Evolutionary conservation across 2,329 filamentous ascomycete genomes (phyloP).

Genomic region (Geosmithia putterillii): DNA sequence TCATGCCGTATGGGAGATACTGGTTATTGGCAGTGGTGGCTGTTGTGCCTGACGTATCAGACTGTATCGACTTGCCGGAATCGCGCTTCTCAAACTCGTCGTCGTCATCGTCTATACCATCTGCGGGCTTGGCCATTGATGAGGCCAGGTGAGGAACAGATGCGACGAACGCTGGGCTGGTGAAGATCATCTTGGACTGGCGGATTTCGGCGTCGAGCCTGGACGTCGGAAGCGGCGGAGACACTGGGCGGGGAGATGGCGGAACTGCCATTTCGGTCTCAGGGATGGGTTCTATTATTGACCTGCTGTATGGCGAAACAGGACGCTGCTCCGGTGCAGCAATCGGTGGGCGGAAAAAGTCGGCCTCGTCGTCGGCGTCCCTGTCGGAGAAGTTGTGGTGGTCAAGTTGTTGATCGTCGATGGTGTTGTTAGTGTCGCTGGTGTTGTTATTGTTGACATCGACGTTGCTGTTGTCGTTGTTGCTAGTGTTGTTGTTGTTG

Average conservation of each 20-base stretch:
- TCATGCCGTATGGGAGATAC: not conserved
- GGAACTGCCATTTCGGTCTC: conserved; percentile 7
- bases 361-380: not conserved
- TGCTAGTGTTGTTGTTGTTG: not conserved
- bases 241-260: conserved; percentile 3
- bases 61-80: conserved; percentile 36
- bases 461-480: not conserved
- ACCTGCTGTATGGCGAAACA: not conserved
- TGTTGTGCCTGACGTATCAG: conserved; percentile 8
- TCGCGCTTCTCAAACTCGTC: conserved; percentile 28
- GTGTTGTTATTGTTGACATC: not conserved
- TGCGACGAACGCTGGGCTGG: conserved; percentile 22
- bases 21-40: not conserved
- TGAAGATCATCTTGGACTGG: conserved; percentile 27
- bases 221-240: conserved; percentile 6
- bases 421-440: not conserved
- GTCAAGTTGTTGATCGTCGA: not conserved
- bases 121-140: not conserved
- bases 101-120: conserved; percentile 7
- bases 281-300: not conserved
- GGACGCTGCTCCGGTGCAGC: not conserved
- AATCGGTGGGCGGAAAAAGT: not conserved
- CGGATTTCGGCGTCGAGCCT: conserved; percentile 23
- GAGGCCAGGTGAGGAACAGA: conserved; percentile 23
- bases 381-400: not conserved